phyloP scores from a whole-genome alignment of 352 stramenopile species.

The Globisporangium echinulatum region DNA sequence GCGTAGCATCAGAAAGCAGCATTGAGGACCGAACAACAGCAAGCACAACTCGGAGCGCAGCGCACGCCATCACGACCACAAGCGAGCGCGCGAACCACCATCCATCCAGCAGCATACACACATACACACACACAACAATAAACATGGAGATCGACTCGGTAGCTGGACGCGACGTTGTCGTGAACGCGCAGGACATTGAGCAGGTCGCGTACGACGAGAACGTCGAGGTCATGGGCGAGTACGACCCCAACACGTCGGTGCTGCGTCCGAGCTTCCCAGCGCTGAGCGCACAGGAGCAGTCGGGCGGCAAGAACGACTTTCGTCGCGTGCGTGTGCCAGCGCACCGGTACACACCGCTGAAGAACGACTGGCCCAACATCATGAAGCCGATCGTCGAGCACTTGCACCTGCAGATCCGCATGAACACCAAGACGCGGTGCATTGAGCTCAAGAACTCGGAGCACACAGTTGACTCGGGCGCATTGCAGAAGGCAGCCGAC shows the following conservation, averaged over 20 bases:
- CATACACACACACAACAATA: slow-evolving; percentile 3
- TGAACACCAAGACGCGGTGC: slow-evolving; percentile 98
- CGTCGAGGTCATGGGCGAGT: slow-evolving; percentile 51
- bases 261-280: slow-evolving; percentile 67
- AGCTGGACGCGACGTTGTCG: slow-evolving; percentile 51
- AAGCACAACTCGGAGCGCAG: too few species aligned
- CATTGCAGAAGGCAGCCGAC: slow-evolving; percentile 96
- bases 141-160: slow-evolving; percentile 70
- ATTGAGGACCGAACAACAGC: background rate
- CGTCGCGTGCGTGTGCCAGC: slow-evolving; percentile 93
- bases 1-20: background rate
- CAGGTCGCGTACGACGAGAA: slow-evolving; percentile 40
- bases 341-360: slow-evolving; percentile 97
- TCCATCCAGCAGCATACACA: background rate
- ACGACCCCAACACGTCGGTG: slow-evolving; percentile 22
- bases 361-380: slow-evolving; percentile 98
- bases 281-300: slow-evolving; percentile 64
- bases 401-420: slow-evolving; percentile 96
- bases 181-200: slow-evolving; percentile 39
- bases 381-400: slow-evolving; percentile 98
- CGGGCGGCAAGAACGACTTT: slow-evolving; percentile 92
- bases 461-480: slow-evolving; percentile 91
- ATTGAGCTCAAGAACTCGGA: slow-evolving; percentile 97
- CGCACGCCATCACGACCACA: background rate
- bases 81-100: background rate